Evolutionary conservation across 1,284 basidiomycete genomes (phyloP).

Genomic region (Pyrrhoderma lamaoense): DNA sequence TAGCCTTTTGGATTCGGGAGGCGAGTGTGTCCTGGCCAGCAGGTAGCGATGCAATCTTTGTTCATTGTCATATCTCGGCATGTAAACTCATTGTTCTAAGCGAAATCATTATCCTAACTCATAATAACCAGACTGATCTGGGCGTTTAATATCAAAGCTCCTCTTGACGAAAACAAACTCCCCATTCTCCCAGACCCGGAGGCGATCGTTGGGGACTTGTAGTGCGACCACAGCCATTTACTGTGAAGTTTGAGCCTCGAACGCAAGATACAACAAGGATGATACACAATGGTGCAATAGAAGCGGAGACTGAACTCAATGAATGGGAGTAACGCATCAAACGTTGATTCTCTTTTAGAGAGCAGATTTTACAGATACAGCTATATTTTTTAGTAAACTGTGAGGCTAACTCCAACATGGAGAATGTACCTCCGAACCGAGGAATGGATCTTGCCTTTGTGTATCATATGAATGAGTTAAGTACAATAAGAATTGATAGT

Average conservation of each 20-base stretch:
- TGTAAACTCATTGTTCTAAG: neutral
- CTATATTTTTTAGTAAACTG: too few relatives aligned
- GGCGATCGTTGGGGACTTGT: conserved; percentile 9
- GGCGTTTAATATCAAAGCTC: conserved; percentile 4
- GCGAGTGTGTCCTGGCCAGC: conserved; percentile 17
- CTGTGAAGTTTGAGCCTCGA: neutral
- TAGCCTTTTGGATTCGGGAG: conserved; percentile 21
- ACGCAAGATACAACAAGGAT: neutral
- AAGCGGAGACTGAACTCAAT: conserved; percentile 4
- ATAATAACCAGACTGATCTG: neutral
- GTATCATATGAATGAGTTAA: too few relatives aligned
- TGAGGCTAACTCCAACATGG: too few relatives aligned
- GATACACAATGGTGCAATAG: neutral
- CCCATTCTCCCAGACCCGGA: conserved; percentile 2
- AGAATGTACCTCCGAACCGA: too few relatives aligned
- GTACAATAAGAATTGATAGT: too few relatives aligned
- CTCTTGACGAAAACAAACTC: neutral
- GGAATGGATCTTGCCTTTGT: too few relatives aligned
- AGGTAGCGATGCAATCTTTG: conserved; percentile 15
- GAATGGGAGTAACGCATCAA: conserved; percentile 9
- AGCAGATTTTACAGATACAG: too few relatives aligned
- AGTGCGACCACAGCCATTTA: conserved; percentile 4
- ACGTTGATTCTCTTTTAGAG: too few relatives aligned
- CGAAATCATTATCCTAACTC: neutral
- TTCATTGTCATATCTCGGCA: conserved; percentile 17